Base-by-base conservation (phyloP, 345 rosid species). In the Syzygium oleosum region DNA sequence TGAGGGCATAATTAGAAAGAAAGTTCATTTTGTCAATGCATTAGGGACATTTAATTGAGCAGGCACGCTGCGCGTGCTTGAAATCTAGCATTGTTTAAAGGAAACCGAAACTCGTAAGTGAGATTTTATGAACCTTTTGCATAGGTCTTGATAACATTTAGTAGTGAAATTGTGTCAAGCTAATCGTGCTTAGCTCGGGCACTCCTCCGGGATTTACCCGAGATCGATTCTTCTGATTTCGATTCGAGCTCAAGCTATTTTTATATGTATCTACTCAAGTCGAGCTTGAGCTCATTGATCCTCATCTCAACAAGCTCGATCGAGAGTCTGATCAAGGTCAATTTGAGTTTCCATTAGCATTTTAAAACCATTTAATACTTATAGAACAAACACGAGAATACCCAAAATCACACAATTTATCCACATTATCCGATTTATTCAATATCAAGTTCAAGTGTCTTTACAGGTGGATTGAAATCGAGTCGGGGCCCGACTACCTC, bases 241-340 rank as follows among this genome's bases (percentile, higher is more conserved):
- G 38, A n/a, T 19, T n/a, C 38, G 1, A 63, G 73, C 10, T 63
- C 38, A 11, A 25, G 29, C 29, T 58, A 25, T 25, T 58, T 12
- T 4, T 3, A 41, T 41, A 41, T 58, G 4, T 58, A 58, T 11
- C 6, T 58, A 23, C 15, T 58, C 0, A 14, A 58, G 14, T 58
- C 2, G 14, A 58, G 14, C 63, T 58, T 59, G 29, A 58, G 63
- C n/a, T 58, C 63, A 58, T 25, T 14, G 5, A 25, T 58, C 6
- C 63, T 11, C 29, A 2, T 58, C 29, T 58, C 6, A 1, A 11
- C 0, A 25, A 6, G 63, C 27, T 25, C 0, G 3, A 1, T 10
- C 5, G 3, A 58, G 19, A 63, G 38, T 15, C 21, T 29, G n/a
- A 63, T 63, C 21, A 29, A 63, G 68, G n/a, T 14, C 14, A 5